phyloP scores from a whole-genome alignment of 805 yeast species.

The Cyberlindnera xishuangbannaensis region DNA sequence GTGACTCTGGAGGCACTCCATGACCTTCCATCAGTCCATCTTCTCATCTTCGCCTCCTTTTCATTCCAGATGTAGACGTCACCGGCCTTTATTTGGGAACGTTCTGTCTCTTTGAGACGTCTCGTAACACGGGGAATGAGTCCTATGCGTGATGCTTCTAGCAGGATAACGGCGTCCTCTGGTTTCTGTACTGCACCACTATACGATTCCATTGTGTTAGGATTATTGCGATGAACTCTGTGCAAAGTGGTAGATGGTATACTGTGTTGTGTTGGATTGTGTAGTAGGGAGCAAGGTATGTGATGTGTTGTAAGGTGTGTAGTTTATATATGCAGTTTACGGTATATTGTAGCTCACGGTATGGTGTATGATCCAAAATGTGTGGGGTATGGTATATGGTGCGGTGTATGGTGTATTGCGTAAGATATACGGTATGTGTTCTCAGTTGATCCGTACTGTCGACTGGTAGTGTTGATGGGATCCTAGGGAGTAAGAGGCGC shows the following conservation, averaged over 20 bases:
- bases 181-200: conserved; percentile 53
- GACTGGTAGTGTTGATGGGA: too few species aligned
- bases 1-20: conserved; percentile 72
- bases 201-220: conserved; percentile 61
- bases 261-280: neutral
- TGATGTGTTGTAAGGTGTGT: too few species aligned
- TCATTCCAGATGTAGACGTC: conserved; percentile 71
- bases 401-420: too few species aligned
- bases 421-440: too few species aligned
- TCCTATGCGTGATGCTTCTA: conserved; percentile 59
- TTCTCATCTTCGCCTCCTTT: conserved; percentile 58
- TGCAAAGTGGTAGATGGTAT: neutral
- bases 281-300: conserved; percentile 1
- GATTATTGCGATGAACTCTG: too few species aligned
- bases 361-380: too few species aligned
- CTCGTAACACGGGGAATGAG: conserved; percentile 53
- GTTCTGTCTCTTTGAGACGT: conserved; percentile 51
- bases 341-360: too few species aligned
- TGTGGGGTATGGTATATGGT: too few species aligned
- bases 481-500: too few species aligned
- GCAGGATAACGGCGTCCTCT: conserved; percentile 54
- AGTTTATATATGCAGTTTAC: too few species aligned
- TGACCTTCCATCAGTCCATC: conserved; percentile 75
- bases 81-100: conserved; percentile 44
- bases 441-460: too few species aligned